Evolutionary conservation across 169 alveolate genomes (phyloP), one percentile per base, ranked within the genome.

Genomic region (Plasmodium vivax): DNA sequence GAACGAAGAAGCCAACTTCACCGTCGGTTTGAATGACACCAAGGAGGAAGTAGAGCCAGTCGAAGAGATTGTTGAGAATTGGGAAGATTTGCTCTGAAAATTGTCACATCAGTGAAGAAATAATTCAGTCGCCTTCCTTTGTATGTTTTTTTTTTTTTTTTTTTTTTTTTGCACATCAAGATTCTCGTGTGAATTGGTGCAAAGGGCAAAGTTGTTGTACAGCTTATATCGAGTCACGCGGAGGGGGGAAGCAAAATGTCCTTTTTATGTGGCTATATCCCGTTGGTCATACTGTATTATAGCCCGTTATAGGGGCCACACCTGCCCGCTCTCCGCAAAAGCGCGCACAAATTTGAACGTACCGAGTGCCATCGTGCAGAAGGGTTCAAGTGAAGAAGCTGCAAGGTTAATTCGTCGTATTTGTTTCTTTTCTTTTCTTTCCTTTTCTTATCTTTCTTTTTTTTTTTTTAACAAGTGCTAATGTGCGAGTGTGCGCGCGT

Each of bases 1-100:
- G n/a, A 71, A 34, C 32, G 58, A 41, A n/a, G 90, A 90, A 23
- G 27, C 23, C 32, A 80, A 27, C 16, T 38, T 54, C 34, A 80
- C 82, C 34, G n/a, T 82, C 19, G 51, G 34, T n/a, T 41, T 80
- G 38, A 38, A n/a, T 16, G 83, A 79, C 5, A 14, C 36, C 62
- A 80, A 90, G 68, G 82, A 77, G 16, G 94, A 38, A 38, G 94
- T 68, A 54, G 91, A 79, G 30, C 90, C 81, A 62, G 84, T 80
- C 10, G 94, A 80, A 30, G 94, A 90, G 32, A 90, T 90, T 80
- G 94, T 90, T n/a, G 94, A 90, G 36, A 90, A 90, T 27, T 90
- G 94, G 94, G 94, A 90, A 71, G 94, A 90, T 58, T 68, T 88
- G 36, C 47, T 88, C 41, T 88, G 71, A 88, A 84, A 68, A 68